Evolutionary conservation across 1,284 basidiomycete genomes (phyloP), one percentile per base, ranked within the genome.

Genomic region (Gymnopus androsaceus): DNA sequence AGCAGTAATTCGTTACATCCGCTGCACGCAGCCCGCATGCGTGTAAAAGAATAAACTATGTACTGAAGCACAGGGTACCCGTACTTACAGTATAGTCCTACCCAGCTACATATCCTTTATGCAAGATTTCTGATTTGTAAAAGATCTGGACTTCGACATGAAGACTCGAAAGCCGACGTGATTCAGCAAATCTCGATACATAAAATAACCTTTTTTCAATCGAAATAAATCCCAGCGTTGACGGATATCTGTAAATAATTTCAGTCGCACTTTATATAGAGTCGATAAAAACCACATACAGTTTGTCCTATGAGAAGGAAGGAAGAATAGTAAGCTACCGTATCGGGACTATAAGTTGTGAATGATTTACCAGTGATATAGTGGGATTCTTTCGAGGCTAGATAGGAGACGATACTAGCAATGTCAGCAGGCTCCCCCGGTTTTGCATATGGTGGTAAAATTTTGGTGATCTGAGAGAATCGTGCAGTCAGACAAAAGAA

Each of bases 301-400:
- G 51, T 33, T 42, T 52, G 51, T 23, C 51, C 38, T 40, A 36
- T n/a, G 17, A 28, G 28, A n/a, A 4, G 14, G 8, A 21, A n/a
- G 12, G 25, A 25, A 4, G 4, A 41, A 19, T 40, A 6, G n/a
- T n/a, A 28, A 12, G 3, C 11, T 23, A 3, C 8, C 9, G n/a
- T 21, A 36, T 7, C 4, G 25, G 21, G 12, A 14, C 4, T 19
- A 25, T 14, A 8, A 30, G 19, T 14, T 21, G 4, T 6, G 30
- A n/a, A n/a, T n/a, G n/a, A n/a, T 45, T 49, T 17, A 63, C 67
- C 67, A 3, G 67, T 68, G 11, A 67, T 55, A 25, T 62, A 65
- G 27, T 59, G 47, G 21, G 66, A 55, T 1, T 59, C 49, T 27
- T 64, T 59, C 12, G 66, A 64, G 11, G 56, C 67, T 14, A 67